A percentile compares a stretch with the other conserved stretches of the same genome.
phyloP scores from a whole-genome alignment of 306 rosid species.

The Alnus rubra region DNA sequence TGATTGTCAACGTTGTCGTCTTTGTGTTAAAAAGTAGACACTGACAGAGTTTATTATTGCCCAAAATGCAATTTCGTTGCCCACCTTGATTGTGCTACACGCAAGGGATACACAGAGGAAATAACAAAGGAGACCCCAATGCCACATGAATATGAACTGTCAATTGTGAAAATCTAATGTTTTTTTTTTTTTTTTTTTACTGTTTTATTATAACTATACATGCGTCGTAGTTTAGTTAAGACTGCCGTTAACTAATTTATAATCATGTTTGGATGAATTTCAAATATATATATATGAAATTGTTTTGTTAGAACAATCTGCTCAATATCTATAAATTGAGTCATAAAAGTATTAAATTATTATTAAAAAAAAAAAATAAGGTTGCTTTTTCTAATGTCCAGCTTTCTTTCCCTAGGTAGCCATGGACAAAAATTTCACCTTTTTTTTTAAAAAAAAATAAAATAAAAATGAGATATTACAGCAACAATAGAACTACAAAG shows the following conservation, averaged over 20 bases:
- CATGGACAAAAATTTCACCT: not conserved
- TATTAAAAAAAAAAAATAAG: too few relatives aligned
- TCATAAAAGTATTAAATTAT: too few relatives aligned
- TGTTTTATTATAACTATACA: not conserved
- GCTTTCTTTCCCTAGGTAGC: not conserved
- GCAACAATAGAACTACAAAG: too few relatives aligned
- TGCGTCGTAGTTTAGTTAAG: too few relatives aligned
- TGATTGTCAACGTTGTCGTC: not conserved
- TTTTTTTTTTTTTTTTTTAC: too few relatives aligned
- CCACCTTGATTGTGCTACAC: not conserved
- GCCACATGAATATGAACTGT: not conserved
- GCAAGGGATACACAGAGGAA: not conserved
- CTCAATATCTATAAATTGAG: too few relatives aligned
- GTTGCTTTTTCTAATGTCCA: not conserved
- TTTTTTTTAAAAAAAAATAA: too few relatives aligned
- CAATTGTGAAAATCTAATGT: not conserved
- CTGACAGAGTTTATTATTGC: not conserved
- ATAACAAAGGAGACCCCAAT: not conserved
- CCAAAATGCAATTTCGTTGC: not conserved
- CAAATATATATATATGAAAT: too few relatives aligned
- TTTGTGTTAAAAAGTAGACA: not conserved
- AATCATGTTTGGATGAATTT: too few relatives aligned
- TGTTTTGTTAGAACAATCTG: too few relatives aligned
- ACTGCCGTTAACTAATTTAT: too few relatives aligned
- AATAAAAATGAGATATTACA: too few relatives aligned